Conservation (phyloP, 2,329 filamentous ascomycete genomes). For the Pseudogymnoascus sp. region DNA sequence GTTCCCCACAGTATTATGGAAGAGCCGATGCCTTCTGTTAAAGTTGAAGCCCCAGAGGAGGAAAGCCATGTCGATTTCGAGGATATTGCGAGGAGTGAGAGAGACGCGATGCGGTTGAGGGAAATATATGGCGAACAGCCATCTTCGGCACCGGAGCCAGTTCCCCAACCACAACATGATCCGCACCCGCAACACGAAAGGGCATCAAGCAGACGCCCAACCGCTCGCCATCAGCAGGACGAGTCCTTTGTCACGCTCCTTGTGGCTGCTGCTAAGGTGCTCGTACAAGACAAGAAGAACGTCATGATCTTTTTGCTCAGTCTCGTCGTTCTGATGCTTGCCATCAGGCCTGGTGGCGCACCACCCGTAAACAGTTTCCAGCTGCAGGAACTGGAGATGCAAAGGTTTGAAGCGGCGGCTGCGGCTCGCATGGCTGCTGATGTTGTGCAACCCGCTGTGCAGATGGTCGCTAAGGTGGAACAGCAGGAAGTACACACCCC, state of each 20-base stretch:
- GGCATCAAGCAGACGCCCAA: background rate
- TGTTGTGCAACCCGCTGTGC: background rate
- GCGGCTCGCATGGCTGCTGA: background rate
- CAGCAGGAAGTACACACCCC: background rate
- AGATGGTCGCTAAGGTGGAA: background rate
- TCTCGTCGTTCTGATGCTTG: slow-evolving; percentile 45
- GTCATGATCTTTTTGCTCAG: slow-evolving; percentile 48
- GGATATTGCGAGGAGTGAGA: slow-evolving; percentile 31
- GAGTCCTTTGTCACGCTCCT: slow-evolving; percentile 48
- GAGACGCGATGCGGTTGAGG: slow-evolving; percentile 44
- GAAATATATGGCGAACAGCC: slow-evolving; percentile 45
- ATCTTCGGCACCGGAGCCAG: slow-evolving; percentile 28
- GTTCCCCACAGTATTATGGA: background rate
- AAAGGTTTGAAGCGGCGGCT: background rate
- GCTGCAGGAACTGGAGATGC: background rate
- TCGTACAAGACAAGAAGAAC: slow-evolving; percentile 52
- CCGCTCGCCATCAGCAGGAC: slow-evolving; percentile 14
- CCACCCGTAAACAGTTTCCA: slow-evolving; percentile 2
- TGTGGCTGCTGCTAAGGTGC: slow-evolving; percentile 44
- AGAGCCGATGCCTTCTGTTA: slow-evolving; percentile 26
- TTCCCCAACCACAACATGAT: slow-evolving; percentile 28
- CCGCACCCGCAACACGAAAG: background rate
- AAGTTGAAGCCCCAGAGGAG: slow-evolving; percentile 51
- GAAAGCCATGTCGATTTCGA: slow-evolving; percentile 42
- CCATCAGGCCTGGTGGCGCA: slow-evolving; percentile 28